Percentiles rank a stretch among this genome's conserved stretches.
Conservation (phyloP, 129 eudicot genomes). For the Calendula officinalis region DNA sequence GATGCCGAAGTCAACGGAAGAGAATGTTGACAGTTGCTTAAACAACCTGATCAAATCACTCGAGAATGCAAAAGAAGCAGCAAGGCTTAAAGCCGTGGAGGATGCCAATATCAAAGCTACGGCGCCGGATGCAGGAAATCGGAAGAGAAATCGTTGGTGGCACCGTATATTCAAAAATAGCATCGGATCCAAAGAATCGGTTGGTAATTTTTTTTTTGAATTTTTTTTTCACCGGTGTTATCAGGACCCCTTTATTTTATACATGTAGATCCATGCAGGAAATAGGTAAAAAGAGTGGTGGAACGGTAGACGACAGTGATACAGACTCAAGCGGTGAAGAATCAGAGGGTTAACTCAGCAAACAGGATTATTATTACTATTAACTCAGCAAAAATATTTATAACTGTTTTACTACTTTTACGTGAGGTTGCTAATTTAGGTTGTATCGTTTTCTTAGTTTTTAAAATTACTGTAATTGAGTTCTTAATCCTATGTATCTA, state of each 20-base stretch:
- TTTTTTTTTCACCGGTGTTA: no score
- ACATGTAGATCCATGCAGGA: neutral
- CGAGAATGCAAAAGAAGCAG: constrained; percentile 43
- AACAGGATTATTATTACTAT: neutral
- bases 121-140: neutral
- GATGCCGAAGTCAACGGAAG: constrained; percentile 52
- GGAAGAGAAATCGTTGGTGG: neutral
- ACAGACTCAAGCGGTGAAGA: neutral
- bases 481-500: no score
- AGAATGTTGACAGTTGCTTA: constrained; percentile 38
- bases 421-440: no score
- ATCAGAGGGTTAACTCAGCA: neutral
- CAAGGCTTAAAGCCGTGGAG: constrained; percentile 40
- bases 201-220: no score
- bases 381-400: no score
- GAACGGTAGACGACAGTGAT: neutral
- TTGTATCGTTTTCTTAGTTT: no score
- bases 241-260: no score
- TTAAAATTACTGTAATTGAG: no score
- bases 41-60: constrained; percentile 40
- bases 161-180: neutral
- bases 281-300: constrained; percentile 15
- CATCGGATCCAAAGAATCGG: neutral
- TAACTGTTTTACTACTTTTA: neutral
- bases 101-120: constrained; percentile 34